Percentiles rank a stretch among this genome's conserved stretches.
These are phyloP conservation scores for Diaporthe caulivora DNA, from an alignment of 2,329 filamentous ascomycete species.

Conservation along the genomic window DNA sequence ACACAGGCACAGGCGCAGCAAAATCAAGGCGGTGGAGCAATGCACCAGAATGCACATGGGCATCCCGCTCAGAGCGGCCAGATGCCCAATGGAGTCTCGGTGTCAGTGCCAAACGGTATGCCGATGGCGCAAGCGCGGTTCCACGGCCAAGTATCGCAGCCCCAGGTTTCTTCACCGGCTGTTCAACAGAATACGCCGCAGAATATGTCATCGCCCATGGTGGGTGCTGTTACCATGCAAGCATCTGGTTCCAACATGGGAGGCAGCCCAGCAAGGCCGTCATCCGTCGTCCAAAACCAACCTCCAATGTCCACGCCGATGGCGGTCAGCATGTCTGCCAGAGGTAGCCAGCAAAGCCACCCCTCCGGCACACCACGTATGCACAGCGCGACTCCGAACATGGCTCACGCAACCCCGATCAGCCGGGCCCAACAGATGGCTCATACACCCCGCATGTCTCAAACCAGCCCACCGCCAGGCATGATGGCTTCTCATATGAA, in stretches of 20 bases:
- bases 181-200: conserved; percentile 73
- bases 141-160: conserved; percentile 69
- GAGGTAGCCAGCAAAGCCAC: conserved; percentile 76
- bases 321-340: conserved; percentile 72
- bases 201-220: conserved; percentile 75
- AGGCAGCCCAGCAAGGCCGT: conserved; percentile 74
- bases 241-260: conserved; percentile 76
- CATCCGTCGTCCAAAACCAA: conserved; percentile 74
- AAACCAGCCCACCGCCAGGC: conserved; percentile 71
- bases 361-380: conserved; percentile 73
- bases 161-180: conserved; percentile 76
- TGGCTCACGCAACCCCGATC: conserved; percentile 71
- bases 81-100: conserved; percentile 56
- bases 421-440: conserved; percentile 59
- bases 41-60: conserved; percentile 56
- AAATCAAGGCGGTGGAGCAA: conserved; percentile 49
- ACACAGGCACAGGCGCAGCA: conserved; percentile 46
- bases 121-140: conserved; percentile 60
- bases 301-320: conserved; percentile 69
- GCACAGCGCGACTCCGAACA: conserved; percentile 71
- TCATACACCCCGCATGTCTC: conserved; percentile 72
- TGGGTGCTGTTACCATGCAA: conserved; percentile 73
- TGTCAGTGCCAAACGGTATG: conserved; percentile 47
- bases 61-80: conserved; percentile 58
- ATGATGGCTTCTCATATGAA: conserved; percentile 71